phyloP scores from a whole-genome alignment of 805 yeast species.

The Metschnikowia orientalis region DNA sequence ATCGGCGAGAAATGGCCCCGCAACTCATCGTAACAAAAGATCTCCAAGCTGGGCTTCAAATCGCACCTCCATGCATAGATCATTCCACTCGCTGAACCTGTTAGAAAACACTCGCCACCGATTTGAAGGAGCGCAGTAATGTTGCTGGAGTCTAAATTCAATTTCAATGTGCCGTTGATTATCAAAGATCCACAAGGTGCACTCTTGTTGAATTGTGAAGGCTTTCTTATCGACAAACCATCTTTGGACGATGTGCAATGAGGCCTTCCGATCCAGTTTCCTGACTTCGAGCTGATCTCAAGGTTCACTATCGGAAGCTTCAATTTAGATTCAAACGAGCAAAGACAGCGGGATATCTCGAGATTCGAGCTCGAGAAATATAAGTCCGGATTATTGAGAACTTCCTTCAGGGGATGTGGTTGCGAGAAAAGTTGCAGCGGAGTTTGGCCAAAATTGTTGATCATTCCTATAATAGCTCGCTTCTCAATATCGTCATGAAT shows the following conservation, averaged over 20 bases:
- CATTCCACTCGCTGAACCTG: constrained; percentile 56
- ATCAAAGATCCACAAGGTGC: constrained; percentile 29
- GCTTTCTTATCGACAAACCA: constrained; percentile 33
- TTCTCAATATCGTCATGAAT: constrained; percentile 71
- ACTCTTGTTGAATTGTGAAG: constrained; percentile 16
- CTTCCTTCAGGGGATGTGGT: constrained; percentile 57
- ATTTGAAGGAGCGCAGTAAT: constrained; percentile 40
- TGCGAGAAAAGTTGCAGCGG: constrained; percentile 67
- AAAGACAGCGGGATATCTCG: constrained; percentile 7
- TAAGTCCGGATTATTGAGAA: constrained; percentile 32
- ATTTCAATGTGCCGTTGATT: constrained; percentile 41
- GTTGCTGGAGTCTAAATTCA: constrained; percentile 37
- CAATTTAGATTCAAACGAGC: constrained; percentile 42
- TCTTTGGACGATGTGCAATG: constrained; percentile 34
- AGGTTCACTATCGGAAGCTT: constrained; percentile 39
- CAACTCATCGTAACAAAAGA: constrained; percentile 42
- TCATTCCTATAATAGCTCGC: constrained; percentile 74
- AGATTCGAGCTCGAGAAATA: constrained; percentile 24
- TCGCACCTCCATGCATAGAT: constrained; percentile 55
- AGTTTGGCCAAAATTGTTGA: constrained; percentile 90
- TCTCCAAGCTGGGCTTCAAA: constrained; percentile 20
- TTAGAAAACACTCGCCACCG: constrained; percentile 39
- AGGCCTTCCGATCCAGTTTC: constrained; percentile 53
- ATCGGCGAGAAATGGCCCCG: constrained; percentile 57
- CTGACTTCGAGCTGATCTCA: constrained; percentile 39